Percentiles rank a stretch among this genome's conserved stretches.
Evolutionary conservation across 2,329 filamentous ascomycete species (phyloP).

Genomic region (Dactylellina cionopaga): DNA sequence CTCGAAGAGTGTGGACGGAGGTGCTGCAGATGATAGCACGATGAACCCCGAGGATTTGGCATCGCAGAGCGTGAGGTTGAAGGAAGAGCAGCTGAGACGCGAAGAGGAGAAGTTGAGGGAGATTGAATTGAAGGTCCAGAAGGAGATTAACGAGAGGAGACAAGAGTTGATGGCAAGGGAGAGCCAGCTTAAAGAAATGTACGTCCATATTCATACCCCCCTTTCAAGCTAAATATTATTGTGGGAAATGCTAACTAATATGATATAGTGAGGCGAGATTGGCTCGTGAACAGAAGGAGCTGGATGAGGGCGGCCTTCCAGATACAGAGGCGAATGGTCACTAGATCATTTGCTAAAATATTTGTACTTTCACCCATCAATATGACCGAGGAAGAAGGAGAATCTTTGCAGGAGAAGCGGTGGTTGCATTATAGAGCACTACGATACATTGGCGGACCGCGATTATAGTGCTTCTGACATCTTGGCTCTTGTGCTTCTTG

Average conservation of each 20-base stretch:
- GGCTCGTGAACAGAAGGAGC: slow-evolving; percentile 56
- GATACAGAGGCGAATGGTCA: slow-evolving; percentile 43
- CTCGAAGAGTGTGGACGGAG: slow-evolving; percentile 97
- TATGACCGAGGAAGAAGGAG: too few relatives aligned
- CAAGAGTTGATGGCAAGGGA: slow-evolving; percentile 97
- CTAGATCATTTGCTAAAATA: slow-evolving; percentile 11
- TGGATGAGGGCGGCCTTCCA: slow-evolving; percentile 45
- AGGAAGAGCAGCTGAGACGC: slow-evolving; percentile 98
- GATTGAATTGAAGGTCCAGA: slow-evolving; percentile 99
- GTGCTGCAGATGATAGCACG: slow-evolving; percentile 82
- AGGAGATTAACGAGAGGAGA: slow-evolving; percentile 99
- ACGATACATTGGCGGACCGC: too few relatives aligned
- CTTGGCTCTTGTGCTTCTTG: background rate
- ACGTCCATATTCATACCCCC: slow-evolving; percentile 26
- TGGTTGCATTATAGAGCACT: too few relatives aligned
- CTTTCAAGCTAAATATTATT: background rate
- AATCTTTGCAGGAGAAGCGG: too few relatives aligned
- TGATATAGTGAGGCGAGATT: slow-evolving; percentile 57
- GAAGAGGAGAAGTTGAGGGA: slow-evolving; percentile 99
- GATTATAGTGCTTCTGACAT: too few relatives aligned
- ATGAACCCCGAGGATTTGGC: slow-evolving; percentile 99
- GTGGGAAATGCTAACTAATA: slow-evolving; percentile 21
- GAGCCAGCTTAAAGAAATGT: slow-evolving; percentile 96
- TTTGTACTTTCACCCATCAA: slow-evolving; percentile 5
- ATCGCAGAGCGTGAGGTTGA: slow-evolving; percentile 95